These are phyloP conservation scores for Colletotrichum australisinense DNA, from an alignment of 2,329 filamentous ascomycete species.

Conservation along the genomic window DNA sequence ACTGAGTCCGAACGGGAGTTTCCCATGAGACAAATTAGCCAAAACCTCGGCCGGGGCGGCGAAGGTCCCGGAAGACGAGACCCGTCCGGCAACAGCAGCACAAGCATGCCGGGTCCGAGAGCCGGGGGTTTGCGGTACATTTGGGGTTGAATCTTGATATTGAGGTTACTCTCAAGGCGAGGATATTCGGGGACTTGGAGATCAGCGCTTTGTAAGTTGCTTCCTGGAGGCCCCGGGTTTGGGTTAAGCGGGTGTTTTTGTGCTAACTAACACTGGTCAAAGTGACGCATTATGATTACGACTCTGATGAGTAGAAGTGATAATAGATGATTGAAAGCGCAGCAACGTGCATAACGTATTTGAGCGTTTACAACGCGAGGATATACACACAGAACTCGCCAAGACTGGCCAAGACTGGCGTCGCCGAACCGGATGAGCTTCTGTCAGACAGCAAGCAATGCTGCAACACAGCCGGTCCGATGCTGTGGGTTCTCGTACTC, in stretches of 20 bases:
- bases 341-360: background rate
- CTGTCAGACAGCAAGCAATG: no score
- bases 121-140: conserved; percentile 19
- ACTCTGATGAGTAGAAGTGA: background rate
- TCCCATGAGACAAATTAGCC: background rate
- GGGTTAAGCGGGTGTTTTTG: background rate
- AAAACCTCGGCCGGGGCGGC: background rate
- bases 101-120: background rate
- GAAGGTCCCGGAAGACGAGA: background rate
- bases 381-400: background rate
- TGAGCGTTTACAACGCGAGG: background rate
- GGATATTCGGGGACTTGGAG: conserved; percentile 16
- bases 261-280: background rate
- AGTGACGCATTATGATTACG: conserved; percentile 21
- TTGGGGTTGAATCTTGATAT: conserved; percentile 22
- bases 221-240: background rate
- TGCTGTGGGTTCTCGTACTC: background rate
- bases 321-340: background rate
- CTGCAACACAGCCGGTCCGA: background rate
- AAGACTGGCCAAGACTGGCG: background rate
- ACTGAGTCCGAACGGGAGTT: conserved; percentile 19
- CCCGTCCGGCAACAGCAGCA: background rate
- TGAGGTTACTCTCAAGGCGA: conserved; percentile 26
- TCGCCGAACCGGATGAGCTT: background rate
- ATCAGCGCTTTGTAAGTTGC: conserved; percentile 26